Evolutionary conservation across 768 basidiomycete genomes (phyloP).

Genomic region (Russula sp.): DNA sequence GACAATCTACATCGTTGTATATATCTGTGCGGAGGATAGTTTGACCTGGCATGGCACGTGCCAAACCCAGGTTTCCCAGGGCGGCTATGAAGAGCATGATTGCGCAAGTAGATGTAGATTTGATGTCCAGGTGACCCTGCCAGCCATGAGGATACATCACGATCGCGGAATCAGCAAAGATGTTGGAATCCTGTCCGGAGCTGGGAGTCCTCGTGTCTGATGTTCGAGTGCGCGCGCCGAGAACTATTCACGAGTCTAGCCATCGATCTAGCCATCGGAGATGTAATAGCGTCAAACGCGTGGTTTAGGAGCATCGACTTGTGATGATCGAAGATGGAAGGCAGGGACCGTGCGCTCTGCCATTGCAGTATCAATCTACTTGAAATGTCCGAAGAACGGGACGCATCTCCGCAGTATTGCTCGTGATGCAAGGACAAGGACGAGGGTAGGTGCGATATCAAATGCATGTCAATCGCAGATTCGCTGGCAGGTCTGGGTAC

Average conservation of each 20-base stretch:
- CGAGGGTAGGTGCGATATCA: background rate
- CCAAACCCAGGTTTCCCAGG: background rate
- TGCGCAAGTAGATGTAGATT: background rate
- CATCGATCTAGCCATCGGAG: background rate
- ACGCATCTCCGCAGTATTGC: background rate
- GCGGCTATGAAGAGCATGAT: background rate
- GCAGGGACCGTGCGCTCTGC: background rate
- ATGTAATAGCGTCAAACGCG: background rate
- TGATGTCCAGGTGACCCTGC: background rate
- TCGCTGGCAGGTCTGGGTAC: background rate
- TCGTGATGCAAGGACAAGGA: background rate
- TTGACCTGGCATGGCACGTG: background rate
- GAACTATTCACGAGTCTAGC: background rate
- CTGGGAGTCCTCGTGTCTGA: conserved; percentile 1
- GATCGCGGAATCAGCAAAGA: background rate
- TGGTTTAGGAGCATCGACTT: background rate
- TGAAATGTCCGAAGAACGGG: background rate
- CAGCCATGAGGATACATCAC: background rate
- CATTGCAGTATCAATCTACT: background rate
- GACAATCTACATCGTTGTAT: conserved; percentile 6
- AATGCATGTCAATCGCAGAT: background rate
- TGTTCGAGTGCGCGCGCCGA: background rate
- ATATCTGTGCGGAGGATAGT: background rate
- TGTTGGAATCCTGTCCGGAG: background rate
- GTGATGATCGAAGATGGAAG: conserved; percentile 4